Evolutionary conservation across 2,329 filamentous ascomycete species (phyloP), one percentile per base, ranked within the genome.

Genomic region (Leptographium galeiforme): DNA sequence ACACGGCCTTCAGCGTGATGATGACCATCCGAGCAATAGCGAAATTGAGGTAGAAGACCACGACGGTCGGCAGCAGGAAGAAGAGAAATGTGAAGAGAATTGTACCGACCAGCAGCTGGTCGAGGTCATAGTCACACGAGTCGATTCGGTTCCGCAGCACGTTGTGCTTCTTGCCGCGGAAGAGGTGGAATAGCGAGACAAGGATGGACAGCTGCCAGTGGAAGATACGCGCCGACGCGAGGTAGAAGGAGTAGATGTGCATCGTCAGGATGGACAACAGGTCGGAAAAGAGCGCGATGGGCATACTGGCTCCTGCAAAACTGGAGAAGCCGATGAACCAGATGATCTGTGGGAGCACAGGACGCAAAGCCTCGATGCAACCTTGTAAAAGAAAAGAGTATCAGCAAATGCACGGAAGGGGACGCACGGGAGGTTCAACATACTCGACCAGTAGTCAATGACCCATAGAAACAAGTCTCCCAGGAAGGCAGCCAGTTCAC

Each of bases 181-280:
- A 98, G 11, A 98, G 82, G 66, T 98, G 94, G 68, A 98, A 98
- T n/a, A 98, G 81, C 12, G 91, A 97, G 59, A 91, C 84, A 59
- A 98, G 85, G 57, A 98, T 97, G 4, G 87, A 95, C 57, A 98
- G 82, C 69, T 98, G 93, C 93, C 93, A 98, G 70, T 97, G 89
- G 68, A 91, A 98, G 63, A 98, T 97, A 51, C 93, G 85, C 3
- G 93, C 93, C 10, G 90, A 95, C 16, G 94, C 91, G 54, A 97
- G 84, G 68, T 98, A 98, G 67, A 98, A 98, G 1, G 87, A 95
- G 72, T 97, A 95, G 53, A 98, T 96, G 68, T 98, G 93, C 39
- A 98, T 73, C 1, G 94, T 98, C 56, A 97, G 74, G 48, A 94
- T 77, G 2, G 91, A 95, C 4, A 97, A 76, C 8, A 98, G 77